Base-by-base conservation (phyloP, 176 grass and related monocot genomes). In the Phragmites australis region DNA sequence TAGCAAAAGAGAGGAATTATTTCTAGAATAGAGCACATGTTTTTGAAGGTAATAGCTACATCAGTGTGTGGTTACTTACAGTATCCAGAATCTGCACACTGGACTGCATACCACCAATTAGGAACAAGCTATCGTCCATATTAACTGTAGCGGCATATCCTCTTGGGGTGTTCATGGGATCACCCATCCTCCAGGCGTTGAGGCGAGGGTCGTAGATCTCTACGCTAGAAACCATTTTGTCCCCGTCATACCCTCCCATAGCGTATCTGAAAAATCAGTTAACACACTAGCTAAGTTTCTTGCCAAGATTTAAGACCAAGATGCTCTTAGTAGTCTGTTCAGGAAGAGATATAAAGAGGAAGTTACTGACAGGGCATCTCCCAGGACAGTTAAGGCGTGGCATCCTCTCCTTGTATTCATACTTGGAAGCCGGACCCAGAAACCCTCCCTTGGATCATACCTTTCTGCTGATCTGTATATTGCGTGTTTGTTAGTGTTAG, bases 391-490 rank as follows among this genome's bases (percentile, higher is more conserved):
- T 54, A 91, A 68, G 25, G 90, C 68, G 14, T 88, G 88, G 68
- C 86, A 98, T 61, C 92, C 95, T 89, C 92, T 93, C 81, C 78
- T 90, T 54, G 65, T 58, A 40, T 79, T 88, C 95, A 98, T 91
- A 87, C 81, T 88, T 67, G 95, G 91, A 72, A 94, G 68, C 75
- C 75, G 68, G 14, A 80, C 86, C 95, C 95, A 98, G 81, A 85
- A 93, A 46, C 92, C 95, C 79, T 98, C 95, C 75, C 95, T 92
- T 58, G 95, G 92, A 81, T 98, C 95, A 62, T 88, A 98, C 80
- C 92, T 92, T 94, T 98, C 92, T 70, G 88, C 84, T 71, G 95
- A 93, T 40, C 95, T 98, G 85, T 27, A 26, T 21, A 52, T 71
- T 54, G 9, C 11, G 9, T 14, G 39, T 14, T 70, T 62, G 26